A percentile compares a stretch with the other conserved stretches of the same genome.
These are phyloP conservation scores for Calonectria hongkongensis DNA, from an alignment of 2,329 filamentous ascomycete species.

Conservation along the genomic window DNA sequence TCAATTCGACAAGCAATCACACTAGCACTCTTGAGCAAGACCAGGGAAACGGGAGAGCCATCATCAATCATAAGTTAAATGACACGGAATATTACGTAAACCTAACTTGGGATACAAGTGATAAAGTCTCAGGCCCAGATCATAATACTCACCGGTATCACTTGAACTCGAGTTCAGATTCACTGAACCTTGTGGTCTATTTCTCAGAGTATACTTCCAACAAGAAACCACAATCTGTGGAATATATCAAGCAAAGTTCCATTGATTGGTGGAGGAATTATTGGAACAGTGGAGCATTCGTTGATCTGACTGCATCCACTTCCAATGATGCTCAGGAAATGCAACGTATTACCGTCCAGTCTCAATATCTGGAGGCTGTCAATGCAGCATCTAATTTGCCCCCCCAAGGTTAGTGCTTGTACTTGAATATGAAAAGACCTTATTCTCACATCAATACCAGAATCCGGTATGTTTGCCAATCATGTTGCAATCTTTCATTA, in stretches of 20 bases:
- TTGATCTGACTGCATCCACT: neutral
- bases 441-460: neutral
- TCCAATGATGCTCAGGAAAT: slow-evolving; percentile 3
- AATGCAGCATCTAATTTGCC: neutral
- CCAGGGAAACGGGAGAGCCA: neutral
- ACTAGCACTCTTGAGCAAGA: neutral
- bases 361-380: slow-evolving; percentile 8
- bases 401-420: neutral
- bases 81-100: neutral
- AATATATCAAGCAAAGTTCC: neutral
- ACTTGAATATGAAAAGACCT: neutral
- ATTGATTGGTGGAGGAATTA: neutral
- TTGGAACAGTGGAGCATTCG: slow-evolving; percentile 10
- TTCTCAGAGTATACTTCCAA: neutral
- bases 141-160: neutral
- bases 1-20: slow-evolving; percentile 4
- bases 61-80: neutral
- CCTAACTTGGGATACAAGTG: neutral
- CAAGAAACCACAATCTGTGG: neutral
- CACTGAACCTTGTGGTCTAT: neutral
- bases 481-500: neutral
- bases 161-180: neutral
- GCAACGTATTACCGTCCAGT: slow-evolving; percentile 2
- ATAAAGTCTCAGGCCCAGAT: neutral
- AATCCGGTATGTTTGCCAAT: neutral